Evolutionary conservation across 176 grass and related monocot genomes (phyloP).

Genomic region (Oryza brachyantha): DNA sequence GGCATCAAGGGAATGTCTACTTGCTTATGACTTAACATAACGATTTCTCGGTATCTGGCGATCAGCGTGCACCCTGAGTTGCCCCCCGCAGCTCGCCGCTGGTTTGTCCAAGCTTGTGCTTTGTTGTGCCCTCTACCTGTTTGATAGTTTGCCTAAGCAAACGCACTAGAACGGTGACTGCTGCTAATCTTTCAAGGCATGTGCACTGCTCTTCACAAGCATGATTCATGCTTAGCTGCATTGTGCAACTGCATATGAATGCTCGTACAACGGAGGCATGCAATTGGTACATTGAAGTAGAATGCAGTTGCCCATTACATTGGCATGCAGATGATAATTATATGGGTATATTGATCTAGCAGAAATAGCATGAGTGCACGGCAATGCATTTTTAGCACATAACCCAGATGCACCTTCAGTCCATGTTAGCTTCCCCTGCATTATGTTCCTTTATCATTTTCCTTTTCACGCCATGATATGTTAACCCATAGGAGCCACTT

Average conservation of each 20-base stretch:
- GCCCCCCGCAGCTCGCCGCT: neutral
- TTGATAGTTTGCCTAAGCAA: slow-evolving; percentile 4
- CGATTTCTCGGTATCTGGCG: neutral
- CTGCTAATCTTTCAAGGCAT: neutral
- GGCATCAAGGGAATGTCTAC: neutral
- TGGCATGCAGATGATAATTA: neutral
- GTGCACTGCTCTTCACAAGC: neutral
- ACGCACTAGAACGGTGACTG: neutral
- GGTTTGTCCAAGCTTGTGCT: neutral
- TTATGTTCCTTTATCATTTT: neutral
- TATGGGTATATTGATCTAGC: neutral
- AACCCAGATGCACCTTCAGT: slow-evolving; percentile 51
- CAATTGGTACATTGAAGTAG: neutral
- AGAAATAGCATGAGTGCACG: neutral
- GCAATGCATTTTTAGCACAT: slow-evolving; percentile 42
- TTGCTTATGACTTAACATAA: neutral
- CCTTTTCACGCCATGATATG: neutral
- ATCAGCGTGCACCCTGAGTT: neutral
- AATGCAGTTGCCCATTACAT: slow-evolving; percentile 4
- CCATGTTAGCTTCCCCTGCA: neutral
- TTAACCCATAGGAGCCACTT: neutral
- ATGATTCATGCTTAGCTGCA: too few species aligned
- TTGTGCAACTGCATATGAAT: neutral
- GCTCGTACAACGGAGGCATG: neutral
- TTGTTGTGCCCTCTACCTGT: neutral